These are phyloP conservation scores for Eimeria sp. DNA, from an alignment of 169 alveolate species.

Conservation along the genomic window DNA sequence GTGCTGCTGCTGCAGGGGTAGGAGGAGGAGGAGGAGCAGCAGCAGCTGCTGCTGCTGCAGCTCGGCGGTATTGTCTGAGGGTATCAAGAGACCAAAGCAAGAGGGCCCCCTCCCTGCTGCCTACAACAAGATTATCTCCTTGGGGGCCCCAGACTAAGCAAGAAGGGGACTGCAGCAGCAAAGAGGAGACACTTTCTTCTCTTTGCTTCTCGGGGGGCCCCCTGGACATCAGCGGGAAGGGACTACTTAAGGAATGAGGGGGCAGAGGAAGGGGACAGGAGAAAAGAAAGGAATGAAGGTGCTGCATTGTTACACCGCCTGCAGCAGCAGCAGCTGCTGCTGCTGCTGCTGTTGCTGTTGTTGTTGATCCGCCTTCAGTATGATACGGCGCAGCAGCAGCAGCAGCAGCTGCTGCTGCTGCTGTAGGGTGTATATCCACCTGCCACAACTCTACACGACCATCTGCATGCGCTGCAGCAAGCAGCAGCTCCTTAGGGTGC, in stretches of 20 bases:
- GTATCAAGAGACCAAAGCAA: conserved; percentile 23
- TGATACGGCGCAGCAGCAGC: no score
- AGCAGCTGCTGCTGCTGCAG: background rate
- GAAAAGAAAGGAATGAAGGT: conserved; percentile 12
- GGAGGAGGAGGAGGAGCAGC: background rate
- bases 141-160: conserved; percentile 58
- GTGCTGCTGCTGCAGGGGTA: background rate
- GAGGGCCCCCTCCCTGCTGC: conserved; percentile 66
- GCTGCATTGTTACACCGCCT: conserved; percentile 1
- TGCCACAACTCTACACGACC: conserved; percentile 58
- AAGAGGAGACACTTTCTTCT: background rate
- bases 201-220: background rate
- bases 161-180: conserved; percentile 28
- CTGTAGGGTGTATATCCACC: background rate
- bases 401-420: conserved; percentile 43
- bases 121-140: conserved; percentile 60
- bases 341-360: conserved; percentile 3
- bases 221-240: background rate
- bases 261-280: background rate
- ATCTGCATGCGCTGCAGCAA: conserved; percentile 62
- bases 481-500: conserved; percentile 64
- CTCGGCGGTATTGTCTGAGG: conserved; percentile 23
- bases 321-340: conserved; percentile 15
- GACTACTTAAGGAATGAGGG: background rate
- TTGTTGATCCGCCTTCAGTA: no score